These are phyloP conservation scores for Clitopilus hobsonii DNA, from an alignment of 768 basidiomycete species.

Conservation along the genomic window DNA sequence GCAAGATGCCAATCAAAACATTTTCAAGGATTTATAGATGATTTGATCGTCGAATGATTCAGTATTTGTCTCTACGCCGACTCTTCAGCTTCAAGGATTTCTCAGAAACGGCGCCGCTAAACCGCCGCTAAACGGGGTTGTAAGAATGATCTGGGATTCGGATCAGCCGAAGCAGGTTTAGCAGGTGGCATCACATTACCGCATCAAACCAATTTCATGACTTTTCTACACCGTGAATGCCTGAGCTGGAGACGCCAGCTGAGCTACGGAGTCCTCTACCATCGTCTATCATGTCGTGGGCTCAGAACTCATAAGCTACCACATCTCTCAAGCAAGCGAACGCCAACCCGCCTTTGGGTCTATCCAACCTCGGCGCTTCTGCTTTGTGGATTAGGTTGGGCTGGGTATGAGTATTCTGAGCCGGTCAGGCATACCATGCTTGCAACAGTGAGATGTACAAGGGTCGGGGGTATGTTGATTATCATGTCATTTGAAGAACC, in stretches of 20 bases:
- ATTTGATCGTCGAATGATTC: too few relatives aligned
- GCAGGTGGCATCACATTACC: background rate
- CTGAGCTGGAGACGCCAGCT: conserved; percentile 14
- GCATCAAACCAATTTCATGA: conserved; percentile 10
- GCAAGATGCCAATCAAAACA: too few relatives aligned
- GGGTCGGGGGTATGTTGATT: conserved; percentile 57
- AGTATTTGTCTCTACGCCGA: too few relatives aligned
- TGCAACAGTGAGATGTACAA: conserved; percentile 73
- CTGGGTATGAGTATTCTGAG: conserved; percentile 64
- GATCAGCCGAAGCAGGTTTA: background rate
- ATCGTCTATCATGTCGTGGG: conserved; percentile 4
- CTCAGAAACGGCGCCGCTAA: too few relatives aligned
- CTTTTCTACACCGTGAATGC: conserved; percentile 13
- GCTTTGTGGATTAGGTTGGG: conserved; percentile 29
- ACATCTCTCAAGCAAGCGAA: conserved; percentile 1
- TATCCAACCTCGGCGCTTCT: conserved; percentile 32
- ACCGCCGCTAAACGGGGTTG: background rate
- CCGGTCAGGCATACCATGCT: conserved; percentile 73
- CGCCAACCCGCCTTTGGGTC: conserved; percentile 9
- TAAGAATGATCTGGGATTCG: background rate
- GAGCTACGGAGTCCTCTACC: conserved; percentile 4
- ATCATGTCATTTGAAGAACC: conserved; percentile 8
- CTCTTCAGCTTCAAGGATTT: too few relatives aligned
- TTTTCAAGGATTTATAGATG: too few relatives aligned
- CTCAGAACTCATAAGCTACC: conserved; percentile 1